Evolutionary conservation across 257 asterid genomes (phyloP).

Genomic region (Plantago major): DNA sequence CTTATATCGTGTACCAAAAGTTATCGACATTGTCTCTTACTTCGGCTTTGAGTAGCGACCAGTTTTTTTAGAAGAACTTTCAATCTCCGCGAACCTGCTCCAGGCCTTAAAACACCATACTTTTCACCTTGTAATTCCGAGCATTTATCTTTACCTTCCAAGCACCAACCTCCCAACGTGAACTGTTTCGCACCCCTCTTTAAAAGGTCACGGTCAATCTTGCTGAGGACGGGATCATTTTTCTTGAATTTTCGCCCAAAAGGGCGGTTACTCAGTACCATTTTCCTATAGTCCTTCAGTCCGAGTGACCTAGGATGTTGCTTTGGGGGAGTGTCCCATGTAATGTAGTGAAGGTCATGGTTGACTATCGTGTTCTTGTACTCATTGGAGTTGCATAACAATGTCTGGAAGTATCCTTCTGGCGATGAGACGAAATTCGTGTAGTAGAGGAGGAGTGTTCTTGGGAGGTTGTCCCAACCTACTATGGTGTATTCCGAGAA

Average conservation of each 20-base stretch:
- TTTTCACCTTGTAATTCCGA: constrained; percentile 45
- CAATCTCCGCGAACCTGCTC: constrained; percentile 70
- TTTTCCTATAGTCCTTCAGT: constrained; percentile 56
- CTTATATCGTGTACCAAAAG: background rate
- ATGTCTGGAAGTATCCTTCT: constrained; percentile 78
- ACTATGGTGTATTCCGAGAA: constrained; percentile 64
- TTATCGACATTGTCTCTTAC: constrained; percentile 49
- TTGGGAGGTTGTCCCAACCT: constrained; percentile 84
- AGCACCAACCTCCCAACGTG: constrained; percentile 77
- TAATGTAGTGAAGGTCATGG: constrained; percentile 82
- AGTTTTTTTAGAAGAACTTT: constrained; percentile 42
- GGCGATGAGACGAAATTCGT: constrained; percentile 88
- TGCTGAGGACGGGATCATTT: constrained; percentile 51
- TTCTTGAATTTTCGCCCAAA: constrained; percentile 84
- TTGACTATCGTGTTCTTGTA: constrained; percentile 63
- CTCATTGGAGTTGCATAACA: constrained; percentile 59
- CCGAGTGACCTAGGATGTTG: constrained; percentile 82
- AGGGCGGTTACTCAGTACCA: constrained; percentile 67
- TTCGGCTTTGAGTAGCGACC: constrained; percentile 30
- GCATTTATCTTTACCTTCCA: constrained; percentile 29
- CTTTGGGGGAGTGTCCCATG: constrained; percentile 86
- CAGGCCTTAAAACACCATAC: constrained; percentile 63
- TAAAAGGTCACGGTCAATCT: constrained; percentile 67
- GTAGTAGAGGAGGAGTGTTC: constrained; percentile 85
- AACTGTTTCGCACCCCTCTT: constrained; percentile 49